Evolutionary conservation across 1,139 yeast species (phyloP).

Genomic region (Candida sanyaensis): DNA sequence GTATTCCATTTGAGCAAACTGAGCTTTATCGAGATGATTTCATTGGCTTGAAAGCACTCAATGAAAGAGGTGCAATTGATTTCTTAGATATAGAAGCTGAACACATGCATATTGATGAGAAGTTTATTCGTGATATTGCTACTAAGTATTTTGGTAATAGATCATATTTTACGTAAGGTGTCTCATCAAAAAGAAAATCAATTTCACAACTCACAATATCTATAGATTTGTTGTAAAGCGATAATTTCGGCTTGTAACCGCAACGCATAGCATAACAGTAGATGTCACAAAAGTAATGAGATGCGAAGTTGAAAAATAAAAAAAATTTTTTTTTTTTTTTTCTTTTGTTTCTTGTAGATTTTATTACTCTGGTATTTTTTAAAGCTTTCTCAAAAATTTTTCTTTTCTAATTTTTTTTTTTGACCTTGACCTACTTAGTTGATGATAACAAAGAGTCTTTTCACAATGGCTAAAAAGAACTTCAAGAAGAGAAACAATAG

Average conservation of each 20-base stretch:
- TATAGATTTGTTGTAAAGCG: no score
- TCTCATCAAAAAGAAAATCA: no score
- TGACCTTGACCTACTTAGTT: not conserved
- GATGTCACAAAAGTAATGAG: not conserved
- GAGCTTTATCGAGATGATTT: slow-evolving; percentile 52
- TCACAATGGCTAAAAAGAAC: slow-evolving; percentile 12
- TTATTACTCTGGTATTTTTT: no score
- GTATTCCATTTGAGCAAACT: slow-evolving; percentile 52
- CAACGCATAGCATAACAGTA: not conserved
- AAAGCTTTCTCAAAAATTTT: not conserved
- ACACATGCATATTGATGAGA: slow-evolving; percentile 66
- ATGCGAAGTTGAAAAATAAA: not conserved
- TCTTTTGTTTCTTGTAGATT: not conserved
- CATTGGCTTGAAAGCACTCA: slow-evolving; percentile 58
- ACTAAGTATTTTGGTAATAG: slow-evolving; percentile 29
- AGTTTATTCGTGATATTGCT: slow-evolving; percentile 42
- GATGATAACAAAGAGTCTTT: slow-evolving; percentile 1
- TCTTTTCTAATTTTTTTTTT: not conserved
- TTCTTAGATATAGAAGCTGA: slow-evolving; percentile 57
- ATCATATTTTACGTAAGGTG: no score
- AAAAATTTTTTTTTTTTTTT: not conserved
- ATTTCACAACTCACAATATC: no score
- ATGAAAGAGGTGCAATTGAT: slow-evolving; percentile 43
- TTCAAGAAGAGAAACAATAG: slow-evolving; percentile 10
- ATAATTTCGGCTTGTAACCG: no score